Evolutionary conservation across 306 rosid genomes (phyloP).

Genomic region (Dryas drummondii): DNA sequence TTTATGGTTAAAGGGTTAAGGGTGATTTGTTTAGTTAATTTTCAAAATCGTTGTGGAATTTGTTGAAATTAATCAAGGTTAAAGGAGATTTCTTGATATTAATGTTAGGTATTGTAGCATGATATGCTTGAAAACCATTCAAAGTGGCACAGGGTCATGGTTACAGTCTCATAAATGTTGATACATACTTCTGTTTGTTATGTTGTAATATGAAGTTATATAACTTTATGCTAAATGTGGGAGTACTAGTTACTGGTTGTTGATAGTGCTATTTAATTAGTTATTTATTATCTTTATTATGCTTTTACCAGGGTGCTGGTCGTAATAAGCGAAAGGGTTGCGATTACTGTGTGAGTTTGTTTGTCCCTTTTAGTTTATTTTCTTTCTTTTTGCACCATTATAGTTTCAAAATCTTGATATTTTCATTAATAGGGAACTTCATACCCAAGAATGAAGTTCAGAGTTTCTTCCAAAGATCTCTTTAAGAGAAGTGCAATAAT

Average conservation of each 20-base stretch:
- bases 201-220: neutral
- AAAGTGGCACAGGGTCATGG: neutral
- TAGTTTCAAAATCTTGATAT: slow-evolving; percentile 27
- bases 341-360: slow-evolving; percentile 84
- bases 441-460: slow-evolving; percentile 73
- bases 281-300: slow-evolving; percentile 28
- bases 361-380: slow-evolving; percentile 11
- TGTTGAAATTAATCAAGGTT: neutral
- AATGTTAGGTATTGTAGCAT: neutral
- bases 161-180: neutral
- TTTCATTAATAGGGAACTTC: slow-evolving; percentile 53
- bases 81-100: neutral
- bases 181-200: neutral
- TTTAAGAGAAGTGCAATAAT: slow-evolving; percentile 63
- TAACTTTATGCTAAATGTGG: neutral
- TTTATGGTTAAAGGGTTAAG: neutral
- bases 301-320: slow-evolving; percentile 50
- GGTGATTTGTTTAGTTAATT: neutral
- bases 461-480: slow-evolving; percentile 65
- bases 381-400: slow-evolving; percentile 6
- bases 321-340: slow-evolving; percentile 46
- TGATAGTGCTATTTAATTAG: slow-evolving; percentile 12
- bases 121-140: neutral
- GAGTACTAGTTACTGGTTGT: slow-evolving; percentile 19
- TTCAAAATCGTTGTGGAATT: neutral